Percentiles rank a stretch among this genome's conserved stretches.
Evolutionary conservation across 148 eudicot genomes (phyloP).

Genomic region (Tetragonia tetragonoides): DNA sequence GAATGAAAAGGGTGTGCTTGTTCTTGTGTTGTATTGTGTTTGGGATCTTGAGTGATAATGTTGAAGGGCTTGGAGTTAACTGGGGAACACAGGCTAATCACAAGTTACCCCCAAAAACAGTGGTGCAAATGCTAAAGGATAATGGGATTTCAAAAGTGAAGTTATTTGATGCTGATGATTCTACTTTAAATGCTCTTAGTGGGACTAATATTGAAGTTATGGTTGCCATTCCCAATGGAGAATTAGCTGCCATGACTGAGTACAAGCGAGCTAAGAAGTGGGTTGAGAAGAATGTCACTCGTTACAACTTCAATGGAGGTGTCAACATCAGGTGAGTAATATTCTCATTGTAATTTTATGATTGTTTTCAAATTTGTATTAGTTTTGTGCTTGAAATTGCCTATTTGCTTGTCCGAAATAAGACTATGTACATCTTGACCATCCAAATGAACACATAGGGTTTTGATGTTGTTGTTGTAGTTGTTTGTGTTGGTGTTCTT

Average conservation of each 20-base stretch:
- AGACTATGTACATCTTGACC: background rate
- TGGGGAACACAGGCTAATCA: slow-evolving; percentile 85
- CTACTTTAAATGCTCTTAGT: slow-evolving; percentile 56
- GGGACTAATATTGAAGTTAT: slow-evolving; percentile 75
- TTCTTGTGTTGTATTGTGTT: slow-evolving; percentile 5
- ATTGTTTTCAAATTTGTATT: background rate
- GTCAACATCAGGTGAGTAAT: slow-evolving; percentile 81
- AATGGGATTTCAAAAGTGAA: slow-evolving; percentile 81
- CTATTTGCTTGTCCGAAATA: background rate
- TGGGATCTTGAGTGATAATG: slow-evolving; percentile 20
- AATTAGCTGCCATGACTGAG: slow-evolving; percentile 51
- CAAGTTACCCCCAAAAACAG: slow-evolving; percentile 48
- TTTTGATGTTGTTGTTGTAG: too few relatives aligned
- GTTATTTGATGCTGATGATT: slow-evolving; percentile 68
- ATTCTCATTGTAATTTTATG: background rate
- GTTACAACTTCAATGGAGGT: slow-evolving; percentile 68
- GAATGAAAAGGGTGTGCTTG: slow-evolving; percentile 7
- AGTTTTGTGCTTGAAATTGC: background rate
- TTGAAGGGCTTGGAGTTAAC: slow-evolving; percentile 73
- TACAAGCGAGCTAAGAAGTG: slow-evolving; percentile 57
- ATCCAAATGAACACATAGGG: too few relatives aligned
- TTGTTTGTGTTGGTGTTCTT: background rate
- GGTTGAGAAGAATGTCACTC: slow-evolving; percentile 63
- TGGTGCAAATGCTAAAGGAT: slow-evolving; percentile 69
- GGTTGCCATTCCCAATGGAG: slow-evolving; percentile 83